Conservation (phyloP, 306 rosid genomes). For the Trifolium fragiferum region DNA sequence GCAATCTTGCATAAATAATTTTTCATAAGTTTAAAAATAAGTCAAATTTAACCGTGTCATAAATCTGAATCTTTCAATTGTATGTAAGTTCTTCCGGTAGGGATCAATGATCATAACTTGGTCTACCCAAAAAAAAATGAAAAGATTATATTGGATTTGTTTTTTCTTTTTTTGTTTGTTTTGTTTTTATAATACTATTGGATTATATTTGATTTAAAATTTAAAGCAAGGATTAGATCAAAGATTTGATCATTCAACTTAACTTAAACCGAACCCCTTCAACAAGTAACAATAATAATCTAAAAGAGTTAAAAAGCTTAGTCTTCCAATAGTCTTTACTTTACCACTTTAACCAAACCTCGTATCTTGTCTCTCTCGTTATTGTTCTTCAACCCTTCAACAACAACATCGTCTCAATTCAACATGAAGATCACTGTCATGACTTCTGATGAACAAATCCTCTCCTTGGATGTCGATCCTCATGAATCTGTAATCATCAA, state of each 20-base stretch:
- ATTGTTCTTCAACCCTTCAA: background rate
- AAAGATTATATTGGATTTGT: no score
- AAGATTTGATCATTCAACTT: background rate
- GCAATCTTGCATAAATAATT: no score
- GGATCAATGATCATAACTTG: no score
- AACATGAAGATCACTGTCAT: conserved; percentile 86
- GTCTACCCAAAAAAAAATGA: no score
- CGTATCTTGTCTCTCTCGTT: background rate
- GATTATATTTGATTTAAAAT: no score
- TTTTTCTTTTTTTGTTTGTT: no score
- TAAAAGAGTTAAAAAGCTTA: background rate
- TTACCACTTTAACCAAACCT: background rate
- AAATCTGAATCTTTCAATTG: no score
- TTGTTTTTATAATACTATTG: no score
- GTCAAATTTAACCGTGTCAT: no score
- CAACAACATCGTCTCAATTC: background rate
- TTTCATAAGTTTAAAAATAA: no score
- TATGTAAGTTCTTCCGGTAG: no score
- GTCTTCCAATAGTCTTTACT: conserved; percentile 16
- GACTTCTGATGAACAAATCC: conserved; percentile 83
- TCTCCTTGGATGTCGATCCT: conserved; percentile 83
- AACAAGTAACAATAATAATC: background rate
- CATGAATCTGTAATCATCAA: conserved; percentile 78
- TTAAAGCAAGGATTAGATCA: no score
- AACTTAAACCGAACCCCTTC: background rate